Evolutionary conservation across 225 moss, liverwort and hornwort genomes (phyloP).

Genomic region (Neckera pumila): DNA sequence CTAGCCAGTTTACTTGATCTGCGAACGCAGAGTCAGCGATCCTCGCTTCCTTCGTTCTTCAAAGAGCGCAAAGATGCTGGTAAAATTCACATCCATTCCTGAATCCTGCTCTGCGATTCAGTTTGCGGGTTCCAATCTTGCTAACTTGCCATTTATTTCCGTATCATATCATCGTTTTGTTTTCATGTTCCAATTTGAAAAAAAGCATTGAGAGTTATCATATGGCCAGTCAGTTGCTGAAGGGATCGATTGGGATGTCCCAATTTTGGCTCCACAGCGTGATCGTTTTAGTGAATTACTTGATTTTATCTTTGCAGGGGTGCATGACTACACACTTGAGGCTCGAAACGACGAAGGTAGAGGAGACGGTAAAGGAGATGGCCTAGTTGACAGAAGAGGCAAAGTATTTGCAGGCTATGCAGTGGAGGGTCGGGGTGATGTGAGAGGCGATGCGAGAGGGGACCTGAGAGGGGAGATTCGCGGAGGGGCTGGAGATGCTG

Average conservation of each 20-base stretch:
- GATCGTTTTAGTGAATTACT: not conserved
- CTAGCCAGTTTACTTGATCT: conserved; percentile 54
- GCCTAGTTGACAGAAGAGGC: conserved; percentile 25
- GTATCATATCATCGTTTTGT: not conserved
- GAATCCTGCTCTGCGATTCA: not conserved
- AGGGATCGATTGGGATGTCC: not conserved
- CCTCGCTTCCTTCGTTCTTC: conserved; percentile 45
- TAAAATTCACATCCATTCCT: not conserved
- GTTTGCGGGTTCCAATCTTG: not conserved
- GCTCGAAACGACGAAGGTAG: conserved; percentile 18
- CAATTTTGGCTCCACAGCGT: not conserved
- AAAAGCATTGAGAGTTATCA: not conserved
- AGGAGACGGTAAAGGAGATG: conserved; percentile 12
- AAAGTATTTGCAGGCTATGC: conserved; percentile 20
- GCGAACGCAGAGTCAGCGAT: conserved; percentile 38
- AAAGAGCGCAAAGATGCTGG: conserved; percentile 39
- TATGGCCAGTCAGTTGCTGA: not conserved
- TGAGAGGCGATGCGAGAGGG: conserved; percentile 6
- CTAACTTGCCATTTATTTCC: not conserved
- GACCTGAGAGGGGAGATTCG: conserved; percentile 17
- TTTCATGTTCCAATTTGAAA: not conserved
- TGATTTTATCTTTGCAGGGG: conserved; percentile 14
- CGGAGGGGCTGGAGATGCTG: conserved; percentile 21
- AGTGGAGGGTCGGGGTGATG: conserved; percentile 20
- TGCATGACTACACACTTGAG: conserved; percentile 10